Conservation (phyloP, 176 grass and related monocot genomes). For the Zoysia japonica region DNA sequence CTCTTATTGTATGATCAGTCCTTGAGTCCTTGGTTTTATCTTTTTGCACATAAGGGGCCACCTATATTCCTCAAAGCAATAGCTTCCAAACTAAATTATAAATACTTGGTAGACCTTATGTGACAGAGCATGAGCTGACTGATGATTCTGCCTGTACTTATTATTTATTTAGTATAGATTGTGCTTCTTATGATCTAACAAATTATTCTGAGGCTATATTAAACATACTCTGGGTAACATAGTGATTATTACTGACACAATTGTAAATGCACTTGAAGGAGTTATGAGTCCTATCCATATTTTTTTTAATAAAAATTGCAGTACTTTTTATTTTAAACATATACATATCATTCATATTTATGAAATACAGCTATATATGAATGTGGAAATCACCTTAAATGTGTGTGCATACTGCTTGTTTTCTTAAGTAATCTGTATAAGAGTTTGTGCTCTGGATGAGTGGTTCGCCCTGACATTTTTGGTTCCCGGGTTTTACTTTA, state of each 20-base stretch:
- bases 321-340: not conserved
- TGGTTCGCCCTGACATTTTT: not conserved
- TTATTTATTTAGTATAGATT: not conserved
- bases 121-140: constrained; percentile 3
- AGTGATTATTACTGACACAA: not conserved
- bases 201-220: constrained; percentile 13
- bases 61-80: constrained; percentile 4
- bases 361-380: constrained; percentile 31
- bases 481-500: not conserved
- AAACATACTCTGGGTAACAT: not conserved
- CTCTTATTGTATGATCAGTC: constrained; percentile 6
- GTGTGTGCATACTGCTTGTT: constrained; percentile 3
- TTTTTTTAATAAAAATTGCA: not conserved
- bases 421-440: constrained; percentile 12
- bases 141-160: constrained; percentile 1
- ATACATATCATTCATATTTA: constrained; percentile 2
- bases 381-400: not conserved
- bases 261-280: not conserved
- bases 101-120: not conserved
- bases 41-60: constrained; percentile 6
- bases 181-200: constrained; percentile 25
- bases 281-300: not conserved
- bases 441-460: constrained; percentile 23
- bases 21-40: constrained; percentile 14
- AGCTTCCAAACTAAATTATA: not conserved